Evolutionary conservation across 805 yeast species (phyloP).

Genomic region (Candida tibetensis): DNA sequence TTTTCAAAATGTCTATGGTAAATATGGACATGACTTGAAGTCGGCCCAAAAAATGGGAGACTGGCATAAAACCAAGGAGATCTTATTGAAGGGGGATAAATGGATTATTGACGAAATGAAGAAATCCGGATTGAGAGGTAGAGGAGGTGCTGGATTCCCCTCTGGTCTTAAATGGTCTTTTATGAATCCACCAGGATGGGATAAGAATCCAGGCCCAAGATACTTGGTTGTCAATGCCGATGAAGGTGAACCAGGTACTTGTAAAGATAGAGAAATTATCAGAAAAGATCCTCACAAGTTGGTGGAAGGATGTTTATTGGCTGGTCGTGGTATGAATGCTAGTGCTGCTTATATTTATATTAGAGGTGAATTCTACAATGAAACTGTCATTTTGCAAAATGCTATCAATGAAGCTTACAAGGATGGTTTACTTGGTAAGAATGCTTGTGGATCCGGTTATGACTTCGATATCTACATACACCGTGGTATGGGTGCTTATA

Average conservation of each 20-base stretch:
- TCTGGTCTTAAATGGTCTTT: slow-evolving; percentile 89
- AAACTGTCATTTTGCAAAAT: slow-evolving; percentile 66
- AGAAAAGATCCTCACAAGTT: slow-evolving; percentile 90
- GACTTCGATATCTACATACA: slow-evolving; percentile 81
- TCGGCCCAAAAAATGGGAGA: slow-evolving; percentile 79
- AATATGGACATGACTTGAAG: slow-evolving; percentile 72
- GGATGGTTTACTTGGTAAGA: slow-evolving; percentile 75
- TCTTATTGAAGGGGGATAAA: slow-evolving; percentile 75
- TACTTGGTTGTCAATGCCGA: slow-evolving; percentile 88
- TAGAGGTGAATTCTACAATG: slow-evolving; percentile 87
- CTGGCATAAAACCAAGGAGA: slow-evolving; percentile 90
- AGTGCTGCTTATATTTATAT: slow-evolving; percentile 90
- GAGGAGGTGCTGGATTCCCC: slow-evolving; percentile 95
- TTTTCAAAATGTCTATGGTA: slow-evolving; percentile 78
- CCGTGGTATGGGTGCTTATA: slow-evolving; percentile 92
- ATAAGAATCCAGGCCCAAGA: slow-evolving; percentile 84
- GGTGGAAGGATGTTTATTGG: slow-evolving; percentile 86
- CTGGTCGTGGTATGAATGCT: slow-evolving; percentile 91
- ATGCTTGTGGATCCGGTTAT: slow-evolving; percentile 86
- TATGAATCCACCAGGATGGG: slow-evolving; percentile 97
- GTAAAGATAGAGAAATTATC: slow-evolving; percentile 88
- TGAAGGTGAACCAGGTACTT: slow-evolving; percentile 94
- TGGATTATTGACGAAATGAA: slow-evolving; percentile 91
- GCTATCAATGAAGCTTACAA: slow-evolving; percentile 88
- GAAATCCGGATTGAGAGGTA: slow-evolving; percentile 80